Base-by-base conservation (phyloP, 2,329 filamentous ascomycete species). In the Achaetomium macrosporum region DNA sequence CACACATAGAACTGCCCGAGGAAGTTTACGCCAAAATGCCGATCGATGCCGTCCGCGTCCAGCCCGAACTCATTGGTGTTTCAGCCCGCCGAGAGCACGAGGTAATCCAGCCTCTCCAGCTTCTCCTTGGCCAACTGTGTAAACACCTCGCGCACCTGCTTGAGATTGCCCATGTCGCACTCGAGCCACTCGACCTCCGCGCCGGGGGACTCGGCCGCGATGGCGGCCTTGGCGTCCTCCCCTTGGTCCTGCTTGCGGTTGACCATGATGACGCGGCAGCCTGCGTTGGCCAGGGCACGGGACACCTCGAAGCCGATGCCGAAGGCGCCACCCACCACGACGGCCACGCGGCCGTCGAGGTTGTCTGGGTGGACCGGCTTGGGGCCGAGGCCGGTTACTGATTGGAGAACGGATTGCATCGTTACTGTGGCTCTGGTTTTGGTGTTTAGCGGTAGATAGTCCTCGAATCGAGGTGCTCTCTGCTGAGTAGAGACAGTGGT, bases 11-110 rank as follows among this genome's bases (percentile, higher is more conserved):
- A 75, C 13, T 76, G 71, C 0, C 71, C 72, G 1, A 76, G 65
- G 53, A 66, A 75, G 47, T 75, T 76, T 5, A 76, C 71, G 1
- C 67, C 67, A 55, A 76, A 76, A 52, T 72, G 68, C 5, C 70
- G 64, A 35, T 76, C 73, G 45, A 75, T 71, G 0, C 68, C 67
- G 45, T 75, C 73, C 0, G 58, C 39, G 15, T 69, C 68, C 1
- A 68, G 50, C 1, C 60, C 66, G 59, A 67, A 74, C 50, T 68
- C 62, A 47, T 71, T 73, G 0, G 64, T 66, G 55, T 74, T 75
- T 54, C 75, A 74, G 5, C 73, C 73, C 0, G 73, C 71, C 0
- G 66, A 71, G 1, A 73, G 59, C 0, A 74, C 68, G n/a, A 74
- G 61, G 61, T 73, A 65, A 53, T 75, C 72, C 10, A 76, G 60